These are phyloP conservation scores for Cucurbita argyrosperma DNA, from an alignment of 306 rosid genomes.

Conservation along the genomic window DNA sequence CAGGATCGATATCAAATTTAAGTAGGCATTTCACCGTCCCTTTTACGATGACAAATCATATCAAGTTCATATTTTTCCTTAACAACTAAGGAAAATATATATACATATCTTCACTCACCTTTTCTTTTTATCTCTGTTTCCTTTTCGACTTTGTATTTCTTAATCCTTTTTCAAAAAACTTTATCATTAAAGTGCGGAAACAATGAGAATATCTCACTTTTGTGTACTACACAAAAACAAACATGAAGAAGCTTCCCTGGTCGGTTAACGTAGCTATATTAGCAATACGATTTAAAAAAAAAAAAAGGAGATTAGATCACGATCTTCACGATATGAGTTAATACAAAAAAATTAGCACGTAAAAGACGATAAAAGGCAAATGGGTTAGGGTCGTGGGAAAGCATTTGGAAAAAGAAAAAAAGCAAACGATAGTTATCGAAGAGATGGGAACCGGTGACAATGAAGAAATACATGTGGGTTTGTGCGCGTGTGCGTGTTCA, in stretches of 20 bases:
- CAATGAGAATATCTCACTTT: not conserved
- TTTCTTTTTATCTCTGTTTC: no score
- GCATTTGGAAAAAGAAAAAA: constrained; percentile 13
- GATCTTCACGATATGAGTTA: not conserved
- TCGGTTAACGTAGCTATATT: not conserved
- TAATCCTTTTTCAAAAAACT: not conserved
- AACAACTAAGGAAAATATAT: constrained; percentile 18
- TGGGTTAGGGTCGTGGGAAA: constrained; percentile 16
- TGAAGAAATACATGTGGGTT: constrained; percentile 14
- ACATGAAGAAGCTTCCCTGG: not conserved
- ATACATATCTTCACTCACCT: not conserved
- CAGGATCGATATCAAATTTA: not conserved
- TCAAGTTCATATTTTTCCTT: constrained; percentile 15
- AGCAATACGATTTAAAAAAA: no score
- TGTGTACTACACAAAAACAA: not conserved
- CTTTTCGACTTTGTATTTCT: no score
- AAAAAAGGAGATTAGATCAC: not conserved
- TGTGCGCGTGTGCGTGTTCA: constrained; percentile 16
- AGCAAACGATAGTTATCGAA: constrained; percentile 17
- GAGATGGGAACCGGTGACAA: constrained; percentile 15
- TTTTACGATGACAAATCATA: not conserved
- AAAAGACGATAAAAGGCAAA: constrained; percentile 8
- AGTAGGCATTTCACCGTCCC: not conserved
- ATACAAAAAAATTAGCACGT: not conserved
- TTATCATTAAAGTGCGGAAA: not conserved